These are phyloP conservation scores for Phytophthora pluvialis DNA, from an alignment of 352 stramenopile genomes.

Conservation along the genomic window DNA sequence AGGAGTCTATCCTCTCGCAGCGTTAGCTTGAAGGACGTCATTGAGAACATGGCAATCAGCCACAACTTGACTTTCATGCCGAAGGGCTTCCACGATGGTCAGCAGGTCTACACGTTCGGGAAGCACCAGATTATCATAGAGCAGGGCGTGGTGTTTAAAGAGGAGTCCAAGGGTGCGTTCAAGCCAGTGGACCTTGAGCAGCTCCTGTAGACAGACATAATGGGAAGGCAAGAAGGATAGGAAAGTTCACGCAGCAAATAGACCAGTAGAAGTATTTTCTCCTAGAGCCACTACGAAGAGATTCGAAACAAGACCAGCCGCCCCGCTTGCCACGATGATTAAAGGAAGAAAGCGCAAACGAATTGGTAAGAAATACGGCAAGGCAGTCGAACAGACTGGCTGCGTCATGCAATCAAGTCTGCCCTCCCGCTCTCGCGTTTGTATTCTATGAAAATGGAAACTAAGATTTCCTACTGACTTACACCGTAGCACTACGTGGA, in stretches of 20 bases:
- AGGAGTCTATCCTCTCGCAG: slow-evolving; percentile 41
- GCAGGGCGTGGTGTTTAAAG: slow-evolving; percentile 81
- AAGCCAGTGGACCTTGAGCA: slow-evolving; percentile 80
- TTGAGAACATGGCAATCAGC: slow-evolving; percentile 82
- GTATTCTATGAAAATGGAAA: slow-evolving; percentile 36
- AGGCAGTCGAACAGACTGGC: slow-evolving; percentile 14
- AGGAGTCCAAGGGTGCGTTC: slow-evolving; percentile 69
- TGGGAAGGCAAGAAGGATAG: no score
- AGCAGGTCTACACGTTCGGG: slow-evolving; percentile 84
- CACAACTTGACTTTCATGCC: slow-evolving; percentile 86
- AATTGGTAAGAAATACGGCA: slow-evolving; percentile 12
- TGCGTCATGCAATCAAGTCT: slow-evolving; percentile 36
- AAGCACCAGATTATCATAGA: slow-evolving; percentile 87
- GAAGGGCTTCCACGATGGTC: slow-evolving; percentile 76
- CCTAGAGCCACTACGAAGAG: no score
- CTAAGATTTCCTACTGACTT: slow-evolving; percentile 28
- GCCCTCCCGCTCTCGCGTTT: slow-evolving; percentile 9
- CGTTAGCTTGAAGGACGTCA: slow-evolving; percentile 82
- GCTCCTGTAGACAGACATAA: slow-evolving; percentile 44
- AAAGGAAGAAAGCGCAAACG: not conserved
- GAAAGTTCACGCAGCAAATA: slow-evolving; percentile 7
- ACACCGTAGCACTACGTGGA: slow-evolving; percentile 7
- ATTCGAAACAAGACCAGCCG: not conserved
- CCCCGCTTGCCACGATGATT: no score
- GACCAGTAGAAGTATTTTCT: not conserved